Conservation (phyloP, 371 early-diverging fungal species). For the Mortierella sp. region DNA sequence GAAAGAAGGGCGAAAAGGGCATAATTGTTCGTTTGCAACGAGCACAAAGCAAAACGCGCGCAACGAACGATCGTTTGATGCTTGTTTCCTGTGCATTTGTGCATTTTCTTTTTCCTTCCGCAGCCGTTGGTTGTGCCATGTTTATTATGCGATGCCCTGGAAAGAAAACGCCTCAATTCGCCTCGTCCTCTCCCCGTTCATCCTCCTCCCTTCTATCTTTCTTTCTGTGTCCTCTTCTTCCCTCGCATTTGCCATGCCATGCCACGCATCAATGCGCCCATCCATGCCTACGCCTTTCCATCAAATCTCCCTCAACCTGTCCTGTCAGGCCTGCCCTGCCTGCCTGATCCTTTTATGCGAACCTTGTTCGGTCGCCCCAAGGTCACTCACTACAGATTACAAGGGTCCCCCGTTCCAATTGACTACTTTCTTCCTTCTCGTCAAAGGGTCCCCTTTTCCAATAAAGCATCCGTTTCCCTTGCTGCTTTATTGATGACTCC, state of each 20-base stretch:
- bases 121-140: too few species aligned
- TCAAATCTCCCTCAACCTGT: background rate
- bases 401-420: constrained; percentile 1
- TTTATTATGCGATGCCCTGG: background rate
- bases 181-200: background rate
- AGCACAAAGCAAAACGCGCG: background rate
- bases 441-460: too few species aligned
- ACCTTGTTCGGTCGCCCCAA: background rate
- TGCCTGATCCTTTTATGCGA: constrained; percentile 1
- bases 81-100: too few species aligned
- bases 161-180: constrained; percentile 1
- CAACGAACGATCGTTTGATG: background rate
- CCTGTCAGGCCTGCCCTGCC: background rate
- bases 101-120: too few species aligned
- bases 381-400: too few species aligned
- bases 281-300: background rate
- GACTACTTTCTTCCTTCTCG: background rate
- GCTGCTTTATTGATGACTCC: too few species aligned
- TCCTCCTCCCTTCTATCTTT: background rate
- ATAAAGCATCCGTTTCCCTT: too few species aligned
- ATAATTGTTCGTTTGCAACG: background rate
- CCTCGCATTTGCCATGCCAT: background rate
- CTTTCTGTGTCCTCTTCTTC: background rate
- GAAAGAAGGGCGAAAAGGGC: background rate
- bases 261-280: background rate